phyloP scores from a whole-genome alignment of 2,329 filamentous ascomycete genomes.

The Neonectria magnoliae region DNA sequence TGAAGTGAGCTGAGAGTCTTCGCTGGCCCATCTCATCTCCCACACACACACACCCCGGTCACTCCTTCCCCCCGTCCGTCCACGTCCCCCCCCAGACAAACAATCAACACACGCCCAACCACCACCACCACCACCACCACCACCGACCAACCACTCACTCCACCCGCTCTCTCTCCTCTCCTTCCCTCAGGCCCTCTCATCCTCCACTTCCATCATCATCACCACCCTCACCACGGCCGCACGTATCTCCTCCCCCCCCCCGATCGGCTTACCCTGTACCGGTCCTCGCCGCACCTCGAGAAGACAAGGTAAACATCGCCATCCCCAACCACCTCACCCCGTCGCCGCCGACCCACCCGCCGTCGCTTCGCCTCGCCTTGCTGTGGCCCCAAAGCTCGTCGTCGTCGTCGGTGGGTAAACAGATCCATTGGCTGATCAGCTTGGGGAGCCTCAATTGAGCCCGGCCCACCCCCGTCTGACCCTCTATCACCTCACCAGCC shows the following conservation, averaged over 20 bases:
- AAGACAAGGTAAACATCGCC: constrained; percentile 4
- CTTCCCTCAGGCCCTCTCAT: constrained; percentile 4
- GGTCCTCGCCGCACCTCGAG: neutral
- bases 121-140: neutral
- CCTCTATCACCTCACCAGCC: constrained; percentile 25
- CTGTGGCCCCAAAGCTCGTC: constrained; percentile 9
- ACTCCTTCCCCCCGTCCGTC: constrained; percentile 8
- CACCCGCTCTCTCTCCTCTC: constrained; percentile 13
- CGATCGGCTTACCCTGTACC: constrained; percentile 22
- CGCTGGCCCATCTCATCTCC: constrained; percentile 27
- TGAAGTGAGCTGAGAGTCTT: constrained; percentile 22
- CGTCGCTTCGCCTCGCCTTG: neutral
- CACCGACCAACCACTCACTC: constrained; percentile 1
- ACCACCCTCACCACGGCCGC: constrained; percentile 17
- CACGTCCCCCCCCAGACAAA: constrained; percentile 13
- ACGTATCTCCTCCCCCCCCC: constrained; percentile 15
- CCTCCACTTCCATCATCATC: constrained; percentile 26
- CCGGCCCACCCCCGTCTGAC: constrained; percentile 30
- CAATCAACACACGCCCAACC: constrained; percentile 24
- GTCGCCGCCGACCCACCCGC: constrained; percentile 13
- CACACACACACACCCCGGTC: constrained; percentile 26
- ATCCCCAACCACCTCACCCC: constrained; percentile 21
- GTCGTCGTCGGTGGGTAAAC: constrained; percentile 45
- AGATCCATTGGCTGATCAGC: constrained; percentile 50
- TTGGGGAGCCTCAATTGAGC: constrained; percentile 44